Evolutionary conservation across 2,329 filamentous ascomycete genomes (phyloP).

Genomic region (Botrytis tulipae): DNA sequence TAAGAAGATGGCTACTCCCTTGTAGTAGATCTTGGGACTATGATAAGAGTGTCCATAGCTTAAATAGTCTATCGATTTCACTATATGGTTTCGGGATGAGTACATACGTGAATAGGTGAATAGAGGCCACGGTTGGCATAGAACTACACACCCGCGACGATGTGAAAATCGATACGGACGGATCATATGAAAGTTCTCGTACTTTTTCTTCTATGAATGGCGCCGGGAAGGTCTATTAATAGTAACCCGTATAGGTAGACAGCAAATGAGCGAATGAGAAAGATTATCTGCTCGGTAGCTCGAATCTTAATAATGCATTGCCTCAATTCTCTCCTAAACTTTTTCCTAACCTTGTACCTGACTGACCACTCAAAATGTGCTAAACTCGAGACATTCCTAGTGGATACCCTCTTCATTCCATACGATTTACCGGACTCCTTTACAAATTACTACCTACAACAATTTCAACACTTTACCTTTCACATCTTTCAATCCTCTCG

Average conservation of each 20-base stretch:
- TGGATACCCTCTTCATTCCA: constrained; percentile 12
- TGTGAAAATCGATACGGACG: background rate
- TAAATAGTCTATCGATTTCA: background rate
- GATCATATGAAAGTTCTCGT: background rate
- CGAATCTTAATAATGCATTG: background rate
- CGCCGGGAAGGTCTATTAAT: constrained; percentile 11
- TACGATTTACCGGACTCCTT: constrained; percentile 3
- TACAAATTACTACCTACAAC: background rate
- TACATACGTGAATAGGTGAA: background rate
- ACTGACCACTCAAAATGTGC: constrained; percentile 1
- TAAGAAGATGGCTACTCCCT: too few relatives aligned
- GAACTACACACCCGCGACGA: background rate
- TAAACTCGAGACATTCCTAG: constrained; percentile 14
- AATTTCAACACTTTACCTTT: background rate
- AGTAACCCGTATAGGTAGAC: constrained; percentile 2
- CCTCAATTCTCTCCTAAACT: background rate
- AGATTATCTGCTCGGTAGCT: background rate
- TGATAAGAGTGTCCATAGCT: background rate
- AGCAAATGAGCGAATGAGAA: background rate
- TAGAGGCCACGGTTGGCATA: background rate
- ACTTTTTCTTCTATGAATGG: background rate
- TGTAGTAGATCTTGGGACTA: background rate
- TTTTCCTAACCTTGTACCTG: background rate
- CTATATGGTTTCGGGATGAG: background rate
- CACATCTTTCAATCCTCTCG: background rate